Base-by-base conservation (phyloP, 2,329 filamentous ascomycete species). In the Botrytis elliptica region DNA sequence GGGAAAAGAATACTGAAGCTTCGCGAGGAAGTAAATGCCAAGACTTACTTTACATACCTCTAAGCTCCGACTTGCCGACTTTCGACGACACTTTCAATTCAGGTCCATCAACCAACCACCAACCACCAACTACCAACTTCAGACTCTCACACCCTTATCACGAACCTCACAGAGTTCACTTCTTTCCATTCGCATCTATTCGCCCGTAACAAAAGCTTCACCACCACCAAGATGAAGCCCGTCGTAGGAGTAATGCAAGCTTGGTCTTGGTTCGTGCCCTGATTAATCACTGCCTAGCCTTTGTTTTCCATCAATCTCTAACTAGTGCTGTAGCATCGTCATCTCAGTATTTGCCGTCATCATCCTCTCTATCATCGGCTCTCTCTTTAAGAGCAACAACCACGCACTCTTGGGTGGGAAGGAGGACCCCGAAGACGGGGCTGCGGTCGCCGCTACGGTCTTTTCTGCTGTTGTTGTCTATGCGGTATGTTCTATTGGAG, bases 391-490 rank as follows among this genome's bases (percentile, higher is more conserved):
- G 80, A 88, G 87, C 75, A 91, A 92, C 77, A 93, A 97, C 84
- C 94, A 96, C 82, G 91, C 92, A 77, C 90, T 98, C 83, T 91
- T 94, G 80, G 95, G 95, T 77, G 89, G 90, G 72, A 88, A 87
- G 68, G 88, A 92, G 2, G 89, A 91, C 77, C 70, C 71, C 16
- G 42, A 74, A 77, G 88, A 97, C 80, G 92, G 92, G 73, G 86
- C 87, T 75, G 93, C 90, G 52, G 93, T 98, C 66, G 94, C 95
- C 8, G 89, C 88, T 40, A 95, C 94, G 42, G 91, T 98, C 71
- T 98, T 97, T 80, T 91, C 90, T 40, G 93, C 95, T 60, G 95
- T 98, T 60, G 86, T 94, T 70, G 91, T 98, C 81, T 98, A 98
- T 82, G 89, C 87, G 78, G 95, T 98, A 91, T 77, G 93, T 89